Percentiles rank a stretch among this genome's conserved stretches.
Conservation (phyloP, 2,329 filamentous ascomycete species). For the Scedosporium minutisporum region DNA sequence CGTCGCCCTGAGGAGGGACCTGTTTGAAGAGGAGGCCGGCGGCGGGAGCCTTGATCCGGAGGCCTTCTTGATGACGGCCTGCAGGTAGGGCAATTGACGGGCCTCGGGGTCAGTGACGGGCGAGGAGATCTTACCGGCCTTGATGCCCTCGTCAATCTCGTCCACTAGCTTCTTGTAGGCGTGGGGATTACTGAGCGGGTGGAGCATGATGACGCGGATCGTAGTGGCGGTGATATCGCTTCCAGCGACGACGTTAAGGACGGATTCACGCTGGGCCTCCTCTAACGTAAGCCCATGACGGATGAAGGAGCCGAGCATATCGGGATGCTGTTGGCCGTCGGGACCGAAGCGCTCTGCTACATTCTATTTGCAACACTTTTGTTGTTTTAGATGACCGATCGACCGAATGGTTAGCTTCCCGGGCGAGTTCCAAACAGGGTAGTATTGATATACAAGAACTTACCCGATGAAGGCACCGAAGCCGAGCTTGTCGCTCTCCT, state of each 20-base stretch:
- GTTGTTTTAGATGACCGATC: slow-evolving; percentile 9
- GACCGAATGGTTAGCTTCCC: neutral
- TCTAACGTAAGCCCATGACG: slow-evolving; percentile 22
- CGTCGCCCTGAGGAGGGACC: slow-evolving; percentile 27
- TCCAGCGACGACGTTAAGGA: slow-evolving; percentile 25
- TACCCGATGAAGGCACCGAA: slow-evolving; percentile 29
- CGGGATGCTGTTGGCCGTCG: slow-evolving; percentile 22
- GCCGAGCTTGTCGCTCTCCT: slow-evolving; percentile 27
- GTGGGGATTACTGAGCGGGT: slow-evolving; percentile 38
- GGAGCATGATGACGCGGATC: slow-evolving; percentile 37
- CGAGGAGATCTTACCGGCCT: slow-evolving; percentile 15
- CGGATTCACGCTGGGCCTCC: slow-evolving; percentile 19
- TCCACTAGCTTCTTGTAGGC: slow-evolving; percentile 34
- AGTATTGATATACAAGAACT: slow-evolving; percentile 14
- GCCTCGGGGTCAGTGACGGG: slow-evolving; percentile 25
- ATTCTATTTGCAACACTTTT: slow-evolving; percentile 31
- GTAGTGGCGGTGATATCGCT: slow-evolving; percentile 25
- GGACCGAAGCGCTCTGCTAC: slow-evolving; percentile 34
- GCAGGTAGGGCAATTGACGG: slow-evolving; percentile 32
- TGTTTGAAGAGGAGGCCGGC: slow-evolving; percentile 24
- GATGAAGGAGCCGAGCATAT: slow-evolving; percentile 33
- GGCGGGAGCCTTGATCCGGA: slow-evolving; percentile 36
- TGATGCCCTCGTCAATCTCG: slow-evolving; percentile 32
- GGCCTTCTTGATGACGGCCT: slow-evolving; percentile 39
- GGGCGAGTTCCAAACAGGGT: neutral